Evolutionary conservation across 2,329 filamentous ascomycete species (phyloP).

Genomic region (Microcera coccophila): DNA sequence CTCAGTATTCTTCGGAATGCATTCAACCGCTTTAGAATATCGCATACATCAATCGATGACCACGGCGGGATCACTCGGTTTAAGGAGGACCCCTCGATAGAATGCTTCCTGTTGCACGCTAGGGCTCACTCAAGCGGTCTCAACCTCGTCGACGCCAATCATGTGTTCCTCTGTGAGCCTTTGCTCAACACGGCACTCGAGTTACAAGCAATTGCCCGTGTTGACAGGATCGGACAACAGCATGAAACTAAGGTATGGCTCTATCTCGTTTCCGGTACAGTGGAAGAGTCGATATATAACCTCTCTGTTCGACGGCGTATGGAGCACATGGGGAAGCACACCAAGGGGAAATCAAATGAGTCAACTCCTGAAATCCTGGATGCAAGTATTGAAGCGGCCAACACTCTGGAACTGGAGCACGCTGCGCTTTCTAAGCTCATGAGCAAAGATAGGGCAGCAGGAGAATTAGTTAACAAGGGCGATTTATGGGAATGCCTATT

Average conservation of each 20-base stretch:
- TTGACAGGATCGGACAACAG: constrained; percentile 89
- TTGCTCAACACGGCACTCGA: constrained; percentile 91
- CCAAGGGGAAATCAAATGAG: constrained; percentile 39
- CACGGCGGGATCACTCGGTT: constrained; percentile 69
- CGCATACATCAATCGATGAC: constrained; percentile 65
- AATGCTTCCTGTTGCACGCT: constrained; percentile 86
- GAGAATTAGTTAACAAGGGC: constrained; percentile 72
- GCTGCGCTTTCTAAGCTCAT: constrained; percentile 68
- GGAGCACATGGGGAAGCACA: constrained; percentile 60
- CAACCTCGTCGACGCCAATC: constrained; percentile 87
- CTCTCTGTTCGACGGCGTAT: constrained; percentile 76
- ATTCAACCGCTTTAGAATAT: constrained; percentile 68
- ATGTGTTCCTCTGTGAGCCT: constrained; percentile 93
- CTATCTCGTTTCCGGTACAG: constrained; percentile 84
- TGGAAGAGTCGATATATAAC: constrained; percentile 89
- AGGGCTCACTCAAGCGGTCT: constrained; percentile 84
- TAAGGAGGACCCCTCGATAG: constrained; percentile 66
- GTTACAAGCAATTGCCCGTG: constrained; percentile 88
- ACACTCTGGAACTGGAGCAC: constrained; percentile 77
- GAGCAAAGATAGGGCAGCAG: constrained; percentile 63
- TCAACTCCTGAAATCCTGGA: constrained; percentile 50
- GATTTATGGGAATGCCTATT: constrained; percentile 92
- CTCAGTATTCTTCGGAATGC: constrained; percentile 68
- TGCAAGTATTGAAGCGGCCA: constrained; percentile 70
- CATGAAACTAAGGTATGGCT: constrained; percentile 91